These are phyloP conservation scores for Dictyostelium capitatum DNA, from an alignment of 78 protist species.

Conservation along the genomic window DNA sequence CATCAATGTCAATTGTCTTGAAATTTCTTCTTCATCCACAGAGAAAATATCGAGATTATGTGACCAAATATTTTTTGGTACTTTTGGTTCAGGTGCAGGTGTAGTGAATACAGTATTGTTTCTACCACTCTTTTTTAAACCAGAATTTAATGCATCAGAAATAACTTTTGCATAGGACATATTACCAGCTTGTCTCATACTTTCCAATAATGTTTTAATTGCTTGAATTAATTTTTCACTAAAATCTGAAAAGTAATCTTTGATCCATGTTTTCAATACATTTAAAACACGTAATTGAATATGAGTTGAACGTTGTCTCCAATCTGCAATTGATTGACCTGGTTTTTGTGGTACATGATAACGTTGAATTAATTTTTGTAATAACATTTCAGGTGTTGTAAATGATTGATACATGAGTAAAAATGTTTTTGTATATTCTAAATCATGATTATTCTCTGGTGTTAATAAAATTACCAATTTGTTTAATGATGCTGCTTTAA, in stretches of 20 bases:
- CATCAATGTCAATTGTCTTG: constrained; percentile 88
- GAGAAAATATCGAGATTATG: constrained; percentile 65
- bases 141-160: constrained; percentile 17
- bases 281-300: constrained; percentile 79
- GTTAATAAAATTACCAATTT: constrained; percentile 60
- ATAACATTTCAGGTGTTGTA: constrained; percentile 76
- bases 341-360: constrained; percentile 72
- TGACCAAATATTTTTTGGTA: constrained; percentile 87
- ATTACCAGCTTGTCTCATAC: constrained; percentile 22
- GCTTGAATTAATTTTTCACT: constrained; percentile 36
- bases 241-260: constrained; percentile 62
- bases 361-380: constrained; percentile 78
- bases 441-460: constrained; percentile 79
- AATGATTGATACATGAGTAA: constrained; percentile 82
- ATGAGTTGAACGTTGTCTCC: constrained; percentile 50
- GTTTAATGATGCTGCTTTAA: constrained; percentile 75
- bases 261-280: constrained; percentile 75
- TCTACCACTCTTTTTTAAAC: constrained; percentile 20
- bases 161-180: constrained; percentile 13
- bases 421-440: constrained; percentile 72
- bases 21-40: constrained; percentile 90
- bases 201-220: constrained; percentile 46
- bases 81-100: constrained; percentile 85
- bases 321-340: constrained; percentile 35
- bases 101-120: constrained; percentile 42